These are phyloP conservation scores for Salvia sclarea DNA, from an alignment of 305 asterid species.

Conservation along the genomic window DNA sequence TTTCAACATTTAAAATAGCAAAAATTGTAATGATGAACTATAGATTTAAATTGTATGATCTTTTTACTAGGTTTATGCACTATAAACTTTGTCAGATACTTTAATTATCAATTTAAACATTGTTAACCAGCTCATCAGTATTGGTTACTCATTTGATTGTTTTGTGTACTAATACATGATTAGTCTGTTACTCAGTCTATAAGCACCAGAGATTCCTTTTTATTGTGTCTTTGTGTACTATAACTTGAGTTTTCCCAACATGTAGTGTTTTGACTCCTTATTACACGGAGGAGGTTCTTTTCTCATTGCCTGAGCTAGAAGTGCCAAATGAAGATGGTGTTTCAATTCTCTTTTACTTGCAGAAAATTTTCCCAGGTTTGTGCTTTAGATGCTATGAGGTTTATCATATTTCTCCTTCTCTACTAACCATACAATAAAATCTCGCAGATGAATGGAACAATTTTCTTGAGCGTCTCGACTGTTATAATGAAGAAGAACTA, in stretches of 20 bases:
- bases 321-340: constrained; percentile 97
- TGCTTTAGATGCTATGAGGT: constrained; percentile 27
- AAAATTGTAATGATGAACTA: not conserved
- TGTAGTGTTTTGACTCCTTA: constrained; percentile 92
- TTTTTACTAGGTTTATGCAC: not conserved
- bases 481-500: constrained; percentile 77
- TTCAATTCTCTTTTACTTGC: constrained; percentile 92
- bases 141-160: not conserved
- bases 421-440: constrained; percentile 29
- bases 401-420: constrained; percentile 22
- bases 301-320: constrained; percentile 91
- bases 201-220: not conserved
- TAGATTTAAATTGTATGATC: not conserved
- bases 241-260: constrained; percentile 17
- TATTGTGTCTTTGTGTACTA: not conserved
- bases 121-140: constrained; percentile 9
- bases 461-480: constrained; percentile 84
- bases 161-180: not conserved
- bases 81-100: not conserved
- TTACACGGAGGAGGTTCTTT: constrained; percentile 92
- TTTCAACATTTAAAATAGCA: not conserved
- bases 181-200: constrained; percentile 10
- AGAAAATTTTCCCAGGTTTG: constrained; percentile 97
- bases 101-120: not conserved
- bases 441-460: constrained; percentile 93